Evolutionary conservation across 768 basidiomycete species (phyloP).

Genomic region (Hericium alpestre): DNA sequence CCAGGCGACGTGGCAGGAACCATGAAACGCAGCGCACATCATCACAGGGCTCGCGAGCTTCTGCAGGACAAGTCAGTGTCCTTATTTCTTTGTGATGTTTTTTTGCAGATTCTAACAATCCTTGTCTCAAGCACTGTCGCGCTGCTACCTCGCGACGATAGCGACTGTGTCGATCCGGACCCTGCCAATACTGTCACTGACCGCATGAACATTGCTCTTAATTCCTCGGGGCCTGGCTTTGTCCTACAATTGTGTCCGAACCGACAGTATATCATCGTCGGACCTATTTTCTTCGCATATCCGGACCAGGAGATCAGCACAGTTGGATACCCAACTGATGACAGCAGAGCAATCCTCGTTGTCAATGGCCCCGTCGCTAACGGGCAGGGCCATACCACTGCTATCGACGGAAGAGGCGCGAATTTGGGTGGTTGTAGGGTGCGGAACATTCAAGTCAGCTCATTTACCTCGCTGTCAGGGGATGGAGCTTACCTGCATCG

Average conservation of each 20-base stretch:
- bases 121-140: background rate
- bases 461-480: background rate
- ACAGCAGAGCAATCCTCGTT: conserved; percentile 56
- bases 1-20: background rate
- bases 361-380: conserved; percentile 55
- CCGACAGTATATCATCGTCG: conserved; percentile 50
- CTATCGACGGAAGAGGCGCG: conserved; percentile 55
- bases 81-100: background rate
- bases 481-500: too few relatives aligned
- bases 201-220: conserved; percentile 54
- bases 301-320: conserved; percentile 77
- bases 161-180: conserved; percentile 31
- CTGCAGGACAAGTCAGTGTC: background rate
- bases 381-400: conserved; percentile 61
- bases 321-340: conserved; percentile 58
- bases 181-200: conserved; percentile 53
- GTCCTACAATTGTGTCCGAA: conserved; percentile 56
- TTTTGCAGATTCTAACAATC: too few relatives aligned
- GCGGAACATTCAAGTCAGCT: conserved; percentile 58
- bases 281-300: conserved; percentile 56
- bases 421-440: conserved; percentile 51
- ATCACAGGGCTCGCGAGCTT: background rate
- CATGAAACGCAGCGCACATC: background rate
- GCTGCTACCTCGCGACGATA: background rate
- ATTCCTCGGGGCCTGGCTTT: conserved; percentile 57